phyloP scores from a whole-genome alignment of 306 rosid species.

The Begonia fuchsioides region DNA sequence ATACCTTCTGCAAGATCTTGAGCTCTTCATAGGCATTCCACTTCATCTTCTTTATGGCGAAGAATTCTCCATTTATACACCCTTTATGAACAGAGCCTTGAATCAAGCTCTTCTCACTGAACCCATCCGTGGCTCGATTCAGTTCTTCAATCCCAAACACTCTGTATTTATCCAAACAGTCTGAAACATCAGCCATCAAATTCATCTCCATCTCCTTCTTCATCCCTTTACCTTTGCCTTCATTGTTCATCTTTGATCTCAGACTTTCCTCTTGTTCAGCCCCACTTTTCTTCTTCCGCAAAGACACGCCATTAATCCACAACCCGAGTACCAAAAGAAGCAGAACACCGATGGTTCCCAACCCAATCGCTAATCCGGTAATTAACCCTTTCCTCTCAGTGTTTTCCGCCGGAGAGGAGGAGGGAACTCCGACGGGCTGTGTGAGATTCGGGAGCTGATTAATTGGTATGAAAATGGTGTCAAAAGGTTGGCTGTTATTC shows the following conservation, averaged over 20 bases:
- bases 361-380: slow-evolving; percentile 53
- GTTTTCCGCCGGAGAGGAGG: slow-evolving; percentile 8
- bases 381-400: slow-evolving; percentile 29
- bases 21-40: slow-evolving; percentile 93
- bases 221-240: slow-evolving; percentile 10
- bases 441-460: slow-evolving; percentile 33
- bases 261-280: slow-evolving; percentile 15
- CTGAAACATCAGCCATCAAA: slow-evolving; percentile 77
- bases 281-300: slow-evolving; percentile 16
- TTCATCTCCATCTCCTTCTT: slow-evolving; percentile 31
- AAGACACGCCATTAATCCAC: slow-evolving; percentile 36
- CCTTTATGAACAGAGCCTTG: slow-evolving; percentile 83
- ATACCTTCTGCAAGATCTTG: slow-evolving; percentile 96
- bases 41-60: slow-evolving; percentile 89
- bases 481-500: slow-evolving; percentile 10
- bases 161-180: slow-evolving; percentile 82
- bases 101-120: slow-evolving; percentile 40
- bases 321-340: slow-evolving; percentile 32
- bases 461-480: slow-evolving; percentile 61
- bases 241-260: slow-evolving; percentile 7
- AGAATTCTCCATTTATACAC: slow-evolving; percentile 33
- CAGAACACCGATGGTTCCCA: slow-evolving; percentile 44
- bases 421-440: slow-evolving; percentile 30
- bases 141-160: slow-evolving; percentile 58
- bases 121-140: slow-evolving; percentile 54